Evolutionary conservation across 345 rosid genomes (phyloP).

Genomic region (Punica granatum): DNA sequence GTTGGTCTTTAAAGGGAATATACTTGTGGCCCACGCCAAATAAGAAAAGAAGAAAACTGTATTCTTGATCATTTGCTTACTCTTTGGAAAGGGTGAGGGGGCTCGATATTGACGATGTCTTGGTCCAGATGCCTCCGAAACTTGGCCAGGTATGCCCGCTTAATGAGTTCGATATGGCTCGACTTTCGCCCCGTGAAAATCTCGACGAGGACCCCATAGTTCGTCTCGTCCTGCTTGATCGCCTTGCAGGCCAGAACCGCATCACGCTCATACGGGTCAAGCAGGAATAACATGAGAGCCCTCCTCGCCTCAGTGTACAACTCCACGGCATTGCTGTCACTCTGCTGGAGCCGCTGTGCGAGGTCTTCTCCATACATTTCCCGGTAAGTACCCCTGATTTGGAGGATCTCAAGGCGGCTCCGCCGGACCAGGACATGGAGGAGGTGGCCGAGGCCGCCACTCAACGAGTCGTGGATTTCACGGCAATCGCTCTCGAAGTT

Average conservation of each 20-base stretch:
- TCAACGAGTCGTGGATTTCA: conserved; percentile 44
- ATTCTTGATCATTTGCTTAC: conserved; percentile 19
- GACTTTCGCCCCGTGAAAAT: conserved; percentile 59
- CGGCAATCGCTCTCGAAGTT: conserved; percentile 37
- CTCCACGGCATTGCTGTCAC: conserved; percentile 1
- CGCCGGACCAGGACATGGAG: conserved; percentile 22
- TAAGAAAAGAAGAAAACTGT: not conserved
- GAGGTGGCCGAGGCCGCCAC: conserved; percentile 20
- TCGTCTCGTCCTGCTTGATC: conserved; percentile 21
- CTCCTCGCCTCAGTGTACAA: conserved; percentile 11
- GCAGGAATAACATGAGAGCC: conserved; percentile 38
- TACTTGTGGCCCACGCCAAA: not conserved
- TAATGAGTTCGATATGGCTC: conserved; percentile 43
- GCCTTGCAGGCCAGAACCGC: conserved; percentile 45
- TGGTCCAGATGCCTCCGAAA: conserved; percentile 44
- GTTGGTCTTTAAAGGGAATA: not conserved
- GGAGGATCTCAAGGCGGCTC: conserved; percentile 25
- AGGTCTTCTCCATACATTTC: conserved; percentile 38
- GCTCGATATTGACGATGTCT: conserved; percentile 46
- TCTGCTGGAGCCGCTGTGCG: conserved; percentile 14
- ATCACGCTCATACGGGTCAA: conserved; percentile 48
- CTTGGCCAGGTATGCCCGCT: conserved; percentile 40
- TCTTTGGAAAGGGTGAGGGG: conserved; percentile 56
- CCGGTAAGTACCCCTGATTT: conserved; percentile 31
- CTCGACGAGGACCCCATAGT: conserved; percentile 41